Base-by-base conservation (phyloP, 208 protist genomes). In the Trypanosoma cruzi region DNA sequence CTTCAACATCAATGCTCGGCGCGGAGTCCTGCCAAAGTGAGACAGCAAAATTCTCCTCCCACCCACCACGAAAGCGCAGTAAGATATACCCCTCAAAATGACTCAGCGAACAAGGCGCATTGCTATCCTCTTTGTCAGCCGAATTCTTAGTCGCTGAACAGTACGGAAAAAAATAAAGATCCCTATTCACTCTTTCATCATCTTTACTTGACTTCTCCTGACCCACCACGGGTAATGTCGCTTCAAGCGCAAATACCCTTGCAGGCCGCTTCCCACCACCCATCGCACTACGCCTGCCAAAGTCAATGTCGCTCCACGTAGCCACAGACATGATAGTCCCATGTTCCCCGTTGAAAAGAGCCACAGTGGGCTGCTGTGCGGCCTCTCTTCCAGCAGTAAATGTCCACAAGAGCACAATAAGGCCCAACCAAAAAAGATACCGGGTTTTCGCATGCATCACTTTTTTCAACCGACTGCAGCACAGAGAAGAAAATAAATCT, bases 11-110 rank as follows among this genome's bases (percentile, higher is more conserved):
- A 6, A 48, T 24, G 34, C 26, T 60, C 32, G 58, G 24, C 49
- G 57, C 58, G 14, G 64, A 44, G 37, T 76, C 64, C 20, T 48
- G 62, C 71, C 71, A 70, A 0, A 76, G 44, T 26, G 24, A 58
- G 11, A 37, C 40, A 10, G 64, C 18, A 64, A 71, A 71, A 10
- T 53, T 40, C 14, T 40, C 49, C 42, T 76, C 71, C 71, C 71
- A 76, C 14, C 71, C 71, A 29, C 64, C 71, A 37, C 71, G 71
- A 53, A 76, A 71, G 4, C 71, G 62, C 24, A 76, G 22, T 0
- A 71, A 28, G 2, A 76, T 32, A 56, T 67, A 69, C 18, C 64
- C 71, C 32, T 54, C 49, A 42, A 55, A 71, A n/a, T 66, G 53
- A 4, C 34, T 54, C 26, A 76, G 31, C 22, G 71, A 70, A 24